Evolutionary conservation across 768 basidiomycete genomes (phyloP), one percentile per base, ranked within the genome.

Genomic region (Tephrocybe sp.): DNA sequence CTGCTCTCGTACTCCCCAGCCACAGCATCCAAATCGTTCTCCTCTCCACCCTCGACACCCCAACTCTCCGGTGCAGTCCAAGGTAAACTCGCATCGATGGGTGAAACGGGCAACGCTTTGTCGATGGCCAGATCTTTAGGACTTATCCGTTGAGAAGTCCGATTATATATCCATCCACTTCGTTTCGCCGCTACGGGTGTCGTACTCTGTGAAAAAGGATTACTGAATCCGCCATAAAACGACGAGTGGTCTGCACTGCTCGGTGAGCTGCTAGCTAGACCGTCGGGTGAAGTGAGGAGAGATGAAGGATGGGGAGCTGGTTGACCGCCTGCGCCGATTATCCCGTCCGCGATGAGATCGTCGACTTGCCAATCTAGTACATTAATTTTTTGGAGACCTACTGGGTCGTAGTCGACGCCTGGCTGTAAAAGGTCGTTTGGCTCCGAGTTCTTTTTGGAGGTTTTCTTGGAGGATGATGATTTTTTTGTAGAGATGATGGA

Each of bases 31-130:
- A 72, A 71, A 39, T 69, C 76, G 3, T 75, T 74, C 44, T 73
- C 75, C 40, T 79, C 77, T 12, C 88, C 84, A n/a, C n/a, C n/a
- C 1, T 29, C 27, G 6, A 29, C 27, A 29, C 75, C 84, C 88
- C 89, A 91, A 47, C 86, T 88, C 59, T 90, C 79, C 1, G 89
- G 89, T 4, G 89, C 70, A 2, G 66, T 78, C 89, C 89, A 91
- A 8, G 55, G 50, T 1, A 43, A 54, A 27, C 55, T 57, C 12
- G 49, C 54, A 11, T 46, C 34, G 10, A 44, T 22, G 2, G 52
- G 56, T 4, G 52, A 49, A 15, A 36, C 39, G 18, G 58, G 54
- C 10, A 55, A 33, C n/a, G 52, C 4, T 8, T 33, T 42, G 23
- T 39, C 38, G 30, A 43, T 31, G 16, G 16, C 21, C 27, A 24